Conservation (phyloP, 148 eudicot genomes). For the Camellia japonica region DNA sequence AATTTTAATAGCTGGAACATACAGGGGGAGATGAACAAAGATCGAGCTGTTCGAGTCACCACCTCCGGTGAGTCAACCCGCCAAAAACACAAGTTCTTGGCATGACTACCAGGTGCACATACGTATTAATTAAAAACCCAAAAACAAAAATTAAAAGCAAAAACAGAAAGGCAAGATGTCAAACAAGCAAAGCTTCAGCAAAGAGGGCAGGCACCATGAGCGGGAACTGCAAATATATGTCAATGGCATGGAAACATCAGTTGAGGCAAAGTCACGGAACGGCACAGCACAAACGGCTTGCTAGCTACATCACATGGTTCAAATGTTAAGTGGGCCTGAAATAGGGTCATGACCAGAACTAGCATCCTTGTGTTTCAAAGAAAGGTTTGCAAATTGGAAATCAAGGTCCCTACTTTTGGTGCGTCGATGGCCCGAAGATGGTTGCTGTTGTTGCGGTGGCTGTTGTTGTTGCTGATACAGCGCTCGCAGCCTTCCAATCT, state of each 20-base stretch:
- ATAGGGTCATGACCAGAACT: conserved; percentile 45
- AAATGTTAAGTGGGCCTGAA: conserved; percentile 53
- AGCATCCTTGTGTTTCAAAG: conserved; percentile 61
- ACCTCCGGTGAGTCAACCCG: conserved; percentile 73
- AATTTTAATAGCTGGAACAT: not conserved
- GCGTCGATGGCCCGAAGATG: conserved; percentile 60
- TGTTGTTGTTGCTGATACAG: conserved; percentile 41
- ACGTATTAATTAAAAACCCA: conserved; percentile 15
- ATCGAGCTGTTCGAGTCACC: conserved; percentile 26
- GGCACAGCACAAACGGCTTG: not conserved
- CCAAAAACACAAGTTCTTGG: conserved; percentile 29
- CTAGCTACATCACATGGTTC: conserved; percentile 23
- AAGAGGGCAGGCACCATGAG: conserved; percentile 2
- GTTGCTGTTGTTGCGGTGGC: conserved; percentile 17
- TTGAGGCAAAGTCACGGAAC: conserved; percentile 17
- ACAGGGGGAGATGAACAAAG: not conserved
- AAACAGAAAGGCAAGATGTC: conserved; percentile 21
- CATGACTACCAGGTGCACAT: conserved; percentile 82
- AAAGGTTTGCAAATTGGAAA: conserved; percentile 66
- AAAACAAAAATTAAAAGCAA: conserved; percentile 2
- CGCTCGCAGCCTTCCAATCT: conserved; percentile 62
- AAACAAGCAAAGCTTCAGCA: conserved; percentile 27
- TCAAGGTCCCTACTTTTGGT: conserved; percentile 73
- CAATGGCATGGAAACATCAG: conserved; percentile 21
- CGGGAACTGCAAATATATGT: conserved; percentile 13